A percentile compares a stretch with the other conserved stretches of the same genome.
phyloP scores from a whole-genome alignment of 2,329 filamentous ascomycete genomes.

The Clonostachys byssicola region DNA sequence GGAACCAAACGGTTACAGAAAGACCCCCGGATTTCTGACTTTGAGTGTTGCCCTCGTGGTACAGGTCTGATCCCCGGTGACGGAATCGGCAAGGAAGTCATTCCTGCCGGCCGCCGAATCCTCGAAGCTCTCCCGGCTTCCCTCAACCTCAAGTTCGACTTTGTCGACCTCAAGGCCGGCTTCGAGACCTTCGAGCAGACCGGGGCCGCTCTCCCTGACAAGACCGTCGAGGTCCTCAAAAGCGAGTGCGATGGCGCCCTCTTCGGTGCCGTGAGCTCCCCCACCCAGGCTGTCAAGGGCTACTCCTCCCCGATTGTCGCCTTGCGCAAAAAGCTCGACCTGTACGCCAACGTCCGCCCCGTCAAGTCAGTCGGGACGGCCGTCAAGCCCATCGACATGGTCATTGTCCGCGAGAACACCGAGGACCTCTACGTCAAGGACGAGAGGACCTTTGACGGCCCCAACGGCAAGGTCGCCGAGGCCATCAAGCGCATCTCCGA shows the following conservation, averaged over 20 bases:
- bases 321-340: constrained; percentile 87
- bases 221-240: constrained; percentile 84
- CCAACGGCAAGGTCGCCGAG: constrained; percentile 84
- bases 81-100: constrained; percentile 97
- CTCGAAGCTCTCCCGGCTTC: constrained; percentile 91
- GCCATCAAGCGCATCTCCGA: constrained; percentile 97
- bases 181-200: constrained; percentile 92
- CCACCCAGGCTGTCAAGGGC: constrained; percentile 82
- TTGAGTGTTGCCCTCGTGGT: background rate
- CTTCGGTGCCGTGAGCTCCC: constrained; percentile 93
- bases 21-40: background rate
- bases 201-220: constrained; percentile 82
- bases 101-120: constrained; percentile 85
- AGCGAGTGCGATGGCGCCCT: constrained; percentile 92
- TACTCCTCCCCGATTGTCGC: constrained; percentile 97
- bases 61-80: constrained; percentile 94
- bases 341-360: constrained; percentile 96
- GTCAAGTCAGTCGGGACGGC: constrained; percentile 77
- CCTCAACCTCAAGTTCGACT: constrained; percentile 89
- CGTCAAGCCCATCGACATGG: constrained; percentile 77
- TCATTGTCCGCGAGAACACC: constrained; percentile 98
- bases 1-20: background rate
- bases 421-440: constrained; percentile 98
- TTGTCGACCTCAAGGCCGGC: constrained; percentile 87
- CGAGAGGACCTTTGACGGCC: constrained; percentile 75